Evolutionary conservation across 1,139 yeast species (phyloP).

Genomic region (Pneumocystis murina): DNA sequence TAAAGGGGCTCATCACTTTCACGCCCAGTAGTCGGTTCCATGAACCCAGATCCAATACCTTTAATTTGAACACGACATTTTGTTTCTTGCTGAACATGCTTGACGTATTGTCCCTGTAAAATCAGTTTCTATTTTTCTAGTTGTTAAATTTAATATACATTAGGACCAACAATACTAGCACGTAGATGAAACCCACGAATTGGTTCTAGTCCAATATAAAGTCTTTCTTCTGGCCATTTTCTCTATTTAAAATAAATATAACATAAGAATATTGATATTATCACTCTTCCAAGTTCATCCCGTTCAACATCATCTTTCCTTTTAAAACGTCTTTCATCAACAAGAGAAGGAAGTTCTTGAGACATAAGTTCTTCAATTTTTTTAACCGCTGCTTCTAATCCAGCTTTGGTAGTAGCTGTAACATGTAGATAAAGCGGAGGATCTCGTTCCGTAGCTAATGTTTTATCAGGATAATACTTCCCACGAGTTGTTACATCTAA

Average conservation of each 20-base stretch:
- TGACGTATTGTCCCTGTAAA: slow-evolving; percentile 25
- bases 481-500: slow-evolving; percentile 25
- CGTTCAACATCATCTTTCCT: slow-evolving; percentile 13
- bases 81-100: slow-evolving; percentile 26
- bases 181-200: slow-evolving; percentile 22
- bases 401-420: slow-evolving; percentile 21
- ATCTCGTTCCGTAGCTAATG: slow-evolving; percentile 23
- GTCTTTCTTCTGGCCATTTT: slow-evolving; percentile 20
- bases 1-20: slow-evolving; percentile 26
- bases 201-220: slow-evolving; percentile 20
- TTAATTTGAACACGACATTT: slow-evolving; percentile 25
- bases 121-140: background rate
- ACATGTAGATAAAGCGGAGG: slow-evolving; percentile 26
- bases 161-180: slow-evolving; percentile 25
- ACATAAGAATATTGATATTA: background rate
- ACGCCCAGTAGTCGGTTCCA: slow-evolving; percentile 22
- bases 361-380: slow-evolving; percentile 23
- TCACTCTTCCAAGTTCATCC: slow-evolving; percentile 9
- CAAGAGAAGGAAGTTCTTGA: slow-evolving; percentile 23
- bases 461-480: slow-evolving; percentile 26
- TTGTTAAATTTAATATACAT: background rate
- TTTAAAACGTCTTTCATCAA: slow-evolving; percentile 23
- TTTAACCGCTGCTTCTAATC: slow-evolving; percentile 23
- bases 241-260: slow-evolving; percentile 10
- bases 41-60: slow-evolving; percentile 27